Base-by-base conservation (phyloP, 2,329 filamentous ascomycete genomes). In the Dothideomycetidae sp. region DNA sequence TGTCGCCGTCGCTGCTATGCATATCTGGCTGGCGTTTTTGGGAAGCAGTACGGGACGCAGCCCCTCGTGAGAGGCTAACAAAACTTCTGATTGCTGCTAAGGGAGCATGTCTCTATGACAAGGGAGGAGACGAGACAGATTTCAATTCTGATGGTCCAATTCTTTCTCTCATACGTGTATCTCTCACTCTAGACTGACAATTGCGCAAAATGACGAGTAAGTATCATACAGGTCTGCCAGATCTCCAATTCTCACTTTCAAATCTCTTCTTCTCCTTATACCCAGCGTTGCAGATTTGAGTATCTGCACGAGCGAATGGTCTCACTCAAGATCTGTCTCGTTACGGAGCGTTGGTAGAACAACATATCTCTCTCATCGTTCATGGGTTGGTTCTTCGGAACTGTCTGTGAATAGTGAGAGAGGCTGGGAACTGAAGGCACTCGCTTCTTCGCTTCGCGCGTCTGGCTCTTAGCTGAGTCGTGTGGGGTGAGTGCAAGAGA, bases 341-440 rank as follows among this genome's bases (percentile, higher is more conserved):
- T 59, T 63, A 64, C 60, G 60, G 60, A 63, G 60, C 59, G 61
- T 60, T 63, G 60, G 59, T 46, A 63, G 46, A 63, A 44, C 44
- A 45, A 57, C 23, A 26, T 35, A 42, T 28, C 19, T 29, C 5
- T 13, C 26, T 26, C 26, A 13, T 19, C 36, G 16, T 12, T 23
- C 15, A 31, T n/a, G 14, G 29, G 7, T 37, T 36, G 36, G 13
- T 31, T 23, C 33, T 41, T 40, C 31, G 44, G 34, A 12, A n/a
- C n/a, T n/a, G n/a, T n/a, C n/a, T n/a, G n/a, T n/a, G n/a, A n/a
- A 28, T n/a, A 16, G 36, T 17, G n/a, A 18, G n/a, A 15, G 31
- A 29, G 14, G 26, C 37, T 45, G 50, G 49, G 52, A 51, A 53
- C 45, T 50, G 54, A 58, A 57, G 52, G 54, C 54, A 44, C 48